phyloP scores from a whole-genome alignment of 306 rosid genomes.

The cucumber (Cucumis sativus) region Cucumber_9930_V3 NC_026658.2:22267501-22268000 shows the following conservation, averaged over 20 bases:
- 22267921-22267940: no score
- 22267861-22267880: no score
- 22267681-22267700: slow-evolving; percentile 27
- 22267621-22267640: slow-evolving; percentile 26
- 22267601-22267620: slow-evolving; percentile 26
- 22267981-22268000: no score
- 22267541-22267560: slow-evolving; percentile 63
- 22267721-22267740: slow-evolving; percentile 45
- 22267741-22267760: slow-evolving; percentile 66
- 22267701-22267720: slow-evolving; percentile 30
- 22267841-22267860: no score
- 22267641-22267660: slow-evolving; percentile 23
- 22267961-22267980: no score
- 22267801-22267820: no score
- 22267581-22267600: slow-evolving; percentile 37
- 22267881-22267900: no score
- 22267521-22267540: slow-evolving; percentile 45
- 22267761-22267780: slow-evolving; percentile 49
- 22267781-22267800: no score
- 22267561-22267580: slow-evolving; percentile 61
- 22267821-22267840: no score
- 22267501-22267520: slow-evolving; percentile 28
- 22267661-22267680: slow-evolving; percentile 23
- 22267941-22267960: no score
- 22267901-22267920: no score